Evolutionary conservation across 306 rosid species (phyloP).

Genomic region (Acacia confusa): DNA sequence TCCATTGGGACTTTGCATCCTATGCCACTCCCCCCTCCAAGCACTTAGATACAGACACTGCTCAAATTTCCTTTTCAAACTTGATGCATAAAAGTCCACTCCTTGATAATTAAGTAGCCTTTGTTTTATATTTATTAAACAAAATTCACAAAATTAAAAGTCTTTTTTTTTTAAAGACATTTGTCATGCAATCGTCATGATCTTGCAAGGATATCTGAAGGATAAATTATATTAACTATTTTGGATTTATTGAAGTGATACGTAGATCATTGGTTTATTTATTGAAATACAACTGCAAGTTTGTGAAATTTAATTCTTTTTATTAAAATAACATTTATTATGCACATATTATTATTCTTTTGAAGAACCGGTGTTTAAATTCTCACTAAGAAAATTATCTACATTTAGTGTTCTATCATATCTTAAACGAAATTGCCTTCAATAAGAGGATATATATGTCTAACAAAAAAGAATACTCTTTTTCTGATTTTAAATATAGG

Average conservation of each 20-base stretch:
- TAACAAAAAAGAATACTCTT: no score
- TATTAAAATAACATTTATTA: background rate
- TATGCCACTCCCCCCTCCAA: background rate
- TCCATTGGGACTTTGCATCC: background rate
- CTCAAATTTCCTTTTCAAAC: background rate
- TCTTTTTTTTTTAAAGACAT: background rate
- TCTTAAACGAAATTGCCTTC: rapidly evolving
- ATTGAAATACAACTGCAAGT: background rate
- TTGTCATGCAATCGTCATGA: background rate
- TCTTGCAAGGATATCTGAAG: background rate
- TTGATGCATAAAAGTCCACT: background rate
- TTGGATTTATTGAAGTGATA: background rate
- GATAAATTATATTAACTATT: background rate
- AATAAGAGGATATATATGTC: no score
- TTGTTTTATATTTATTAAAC: background rate
- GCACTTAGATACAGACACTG: background rate
- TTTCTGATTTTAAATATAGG: no score
- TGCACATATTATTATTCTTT: background rate
- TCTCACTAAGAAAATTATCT: no score
- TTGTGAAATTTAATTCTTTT: background rate
- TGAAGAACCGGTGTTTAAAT: no score
- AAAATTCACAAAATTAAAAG: background rate
- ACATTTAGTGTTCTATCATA: no score
- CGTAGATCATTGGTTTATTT: background rate
- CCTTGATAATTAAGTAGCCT: background rate